Evolutionary conservation across 2,329 filamentous ascomycete species (phyloP).

Genomic region (Beauveria medogensis): DNA sequence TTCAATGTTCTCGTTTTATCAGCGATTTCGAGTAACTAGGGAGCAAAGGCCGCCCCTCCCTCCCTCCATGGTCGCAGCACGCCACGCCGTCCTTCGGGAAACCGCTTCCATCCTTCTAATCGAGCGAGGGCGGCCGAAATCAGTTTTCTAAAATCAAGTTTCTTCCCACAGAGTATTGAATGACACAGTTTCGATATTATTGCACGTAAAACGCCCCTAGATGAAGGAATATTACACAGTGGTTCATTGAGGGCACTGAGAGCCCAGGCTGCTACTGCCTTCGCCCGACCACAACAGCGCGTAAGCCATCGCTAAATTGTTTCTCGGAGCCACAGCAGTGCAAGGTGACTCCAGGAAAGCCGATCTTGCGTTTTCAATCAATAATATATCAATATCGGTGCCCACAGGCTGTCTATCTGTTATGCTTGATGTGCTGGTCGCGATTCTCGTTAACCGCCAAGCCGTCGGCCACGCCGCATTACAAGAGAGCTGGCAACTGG

Average conservation of each 20-base stretch:
- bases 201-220: too few species aligned
- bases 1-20: neutral
- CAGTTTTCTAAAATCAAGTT: too few species aligned
- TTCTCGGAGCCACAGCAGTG: neutral
- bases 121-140: too few species aligned
- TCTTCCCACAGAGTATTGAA: too few species aligned
- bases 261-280: too few species aligned
- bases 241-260: too few species aligned
- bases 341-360: neutral
- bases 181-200: too few species aligned
- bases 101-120: too few species aligned
- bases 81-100: too few species aligned
- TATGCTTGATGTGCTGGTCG: neutral
- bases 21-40: neutral
- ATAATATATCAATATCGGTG: neutral
- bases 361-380: neutral
- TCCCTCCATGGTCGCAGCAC: neutral
- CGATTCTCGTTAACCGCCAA: neutral
- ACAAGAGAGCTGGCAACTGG: neutral
- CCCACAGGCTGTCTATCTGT: neutral
- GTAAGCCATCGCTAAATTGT: too few species aligned
- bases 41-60: neutral
- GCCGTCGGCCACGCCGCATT: neutral
- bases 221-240: too few species aligned
- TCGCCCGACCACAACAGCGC: too few species aligned